Base-by-base conservation (phyloP, 139 green algal species). In the Diplosphaera chodatii region DNA sequence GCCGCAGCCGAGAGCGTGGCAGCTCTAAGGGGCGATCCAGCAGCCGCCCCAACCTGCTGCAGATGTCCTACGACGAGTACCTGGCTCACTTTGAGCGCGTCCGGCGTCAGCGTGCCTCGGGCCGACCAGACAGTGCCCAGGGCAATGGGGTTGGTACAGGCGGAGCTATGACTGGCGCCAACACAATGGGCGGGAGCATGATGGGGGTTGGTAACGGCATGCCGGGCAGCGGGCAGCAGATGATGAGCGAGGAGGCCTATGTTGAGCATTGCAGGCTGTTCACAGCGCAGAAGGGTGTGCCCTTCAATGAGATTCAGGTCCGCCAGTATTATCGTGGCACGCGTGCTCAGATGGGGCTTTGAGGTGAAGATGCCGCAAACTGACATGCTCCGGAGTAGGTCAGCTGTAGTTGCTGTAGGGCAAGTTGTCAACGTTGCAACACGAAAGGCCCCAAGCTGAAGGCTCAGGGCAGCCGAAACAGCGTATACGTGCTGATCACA, bases 51-150 rank as follows among this genome's bases (percentile, higher is more conserved):
- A 68, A 83, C 69, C 41, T 89, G 22, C 33, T 68, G 27, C 59
- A 77, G 31, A 89, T 89, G 80, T 71, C 67, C 15, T 89, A 89
- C 37, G 79, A 80, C 4, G 69, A 89, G n/a, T 89, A 89, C 56
- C 48, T 80, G 16, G 70, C 64, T 13, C 55, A 59, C 59, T 88
- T 85, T 41, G n/a, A 76, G 1, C 59, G 74, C n/a, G 71, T 88
- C 29, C 72, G 73, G 27, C 31, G 68, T 15, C 64, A 79, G 63
- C 30, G 28, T 29, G 37, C 37, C 27, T 23, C 48, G 3, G 48
- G 16, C 16, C 48, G 48, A 4, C 48, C 48, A 10, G 48, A 59
- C 16, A 59, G 48, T 18, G 48, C 48, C 22, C 27, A 33, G 6
- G 16, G n/a, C n/a, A n/a, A n/a, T n/a, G n/a, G n/a, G n/a, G n/a